Evolutionary conservation across 352 stramenopile species (phyloP).

Genomic region (Globisporangium solare): DNA sequence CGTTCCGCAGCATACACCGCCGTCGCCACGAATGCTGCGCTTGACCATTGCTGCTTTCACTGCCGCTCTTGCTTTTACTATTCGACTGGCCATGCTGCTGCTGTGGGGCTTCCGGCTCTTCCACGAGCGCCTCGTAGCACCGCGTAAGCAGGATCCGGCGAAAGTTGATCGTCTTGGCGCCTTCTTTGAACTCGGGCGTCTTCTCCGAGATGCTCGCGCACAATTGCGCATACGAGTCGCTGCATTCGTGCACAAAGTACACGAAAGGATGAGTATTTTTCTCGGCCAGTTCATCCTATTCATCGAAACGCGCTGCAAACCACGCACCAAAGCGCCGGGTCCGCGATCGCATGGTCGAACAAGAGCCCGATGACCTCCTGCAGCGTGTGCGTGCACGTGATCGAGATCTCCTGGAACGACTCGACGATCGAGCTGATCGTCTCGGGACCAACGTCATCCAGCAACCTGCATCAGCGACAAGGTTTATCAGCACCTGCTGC

Average conservation of each 20-base stretch:
- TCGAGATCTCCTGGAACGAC: conserved; percentile 52
- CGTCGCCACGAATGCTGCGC: conserved; percentile 62
- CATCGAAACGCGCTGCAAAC: not conserved
- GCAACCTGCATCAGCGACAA: conserved; percentile 27
- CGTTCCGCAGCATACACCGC: conserved; percentile 74
- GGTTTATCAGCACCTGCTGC: conserved; percentile 1
- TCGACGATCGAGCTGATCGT: conserved; percentile 38
- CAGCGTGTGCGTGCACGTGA: conserved; percentile 68
- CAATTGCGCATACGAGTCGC: conserved; percentile 58
- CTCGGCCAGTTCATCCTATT: not conserved
- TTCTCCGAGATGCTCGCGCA: conserved; percentile 57
- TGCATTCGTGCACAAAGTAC: conserved; percentile 9
- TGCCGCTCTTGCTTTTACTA: conserved; percentile 16
- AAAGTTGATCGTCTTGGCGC: conserved; percentile 83
- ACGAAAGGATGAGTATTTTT: not conserved
- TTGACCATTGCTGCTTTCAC: conserved; percentile 7
- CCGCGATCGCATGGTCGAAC: conserved; percentile 71
- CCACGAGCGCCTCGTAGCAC: conserved; percentile 78
- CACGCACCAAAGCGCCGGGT: conserved; percentile 45
- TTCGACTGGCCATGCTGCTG: conserved; percentile 10
- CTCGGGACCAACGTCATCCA: conserved; percentile 48
- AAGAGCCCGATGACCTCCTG: conserved; percentile 63
- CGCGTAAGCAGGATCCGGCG: conserved; percentile 70
- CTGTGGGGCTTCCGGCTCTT: conserved; percentile 41
- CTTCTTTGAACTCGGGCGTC: conserved; percentile 78